A percentile compares a stretch with the other conserved stretches of the same genome.
Evolutionary conservation across 345 rosid genomes (phyloP).

Genomic region (Turritis glabra): DNA sequence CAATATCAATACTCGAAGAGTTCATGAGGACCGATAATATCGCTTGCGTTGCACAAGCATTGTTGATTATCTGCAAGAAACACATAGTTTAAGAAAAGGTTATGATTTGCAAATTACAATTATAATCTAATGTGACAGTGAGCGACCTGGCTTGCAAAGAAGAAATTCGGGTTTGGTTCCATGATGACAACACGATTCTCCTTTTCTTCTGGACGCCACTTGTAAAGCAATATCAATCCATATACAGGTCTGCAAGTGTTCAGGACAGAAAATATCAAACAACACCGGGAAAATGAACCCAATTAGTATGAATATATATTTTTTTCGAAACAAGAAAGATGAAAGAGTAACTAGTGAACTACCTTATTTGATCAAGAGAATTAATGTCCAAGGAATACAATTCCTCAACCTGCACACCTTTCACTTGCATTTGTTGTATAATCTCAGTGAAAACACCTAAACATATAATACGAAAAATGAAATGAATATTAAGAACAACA

Average conservation of each 20-base stretch:
- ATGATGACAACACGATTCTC: slow-evolving; percentile 40
- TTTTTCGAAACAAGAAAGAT: neutral
- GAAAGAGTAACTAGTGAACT: neutral
- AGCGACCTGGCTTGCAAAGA: slow-evolving; percentile 42
- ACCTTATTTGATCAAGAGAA: slow-evolving; percentile 34
- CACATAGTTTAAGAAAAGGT: neutral
- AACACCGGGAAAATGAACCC: neutral
- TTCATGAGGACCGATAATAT: slow-evolving; percentile 39
- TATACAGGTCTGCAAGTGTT: slow-evolving; percentile 37
- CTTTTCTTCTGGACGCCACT: slow-evolving; percentile 44
- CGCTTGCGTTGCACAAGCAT: slow-evolving; percentile 40
- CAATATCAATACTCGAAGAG: slow-evolving; percentile 34
- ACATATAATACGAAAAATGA: neutral
- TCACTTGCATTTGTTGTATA: slow-evolving; percentile 44
- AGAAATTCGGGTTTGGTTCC: slow-evolving; percentile 42
- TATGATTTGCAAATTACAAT: neutral
- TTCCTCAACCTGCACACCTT: slow-evolving; percentile 41
- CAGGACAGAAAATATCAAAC: neutral
- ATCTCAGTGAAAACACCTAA: slow-evolving; percentile 41
- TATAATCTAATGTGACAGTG: neutral
- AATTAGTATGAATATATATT: neutral
- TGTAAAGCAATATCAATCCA: slow-evolving; percentile 42
- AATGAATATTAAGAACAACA: neutral
- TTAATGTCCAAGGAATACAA: slow-evolving; percentile 34
- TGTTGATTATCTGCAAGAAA: slow-evolving; percentile 40